A percentile compares a stretch with the other conserved stretches of the same genome.
phyloP scores from a whole-genome alignment of 805 yeast genomes.

The Metschnikowia kunwiensis region DNA sequence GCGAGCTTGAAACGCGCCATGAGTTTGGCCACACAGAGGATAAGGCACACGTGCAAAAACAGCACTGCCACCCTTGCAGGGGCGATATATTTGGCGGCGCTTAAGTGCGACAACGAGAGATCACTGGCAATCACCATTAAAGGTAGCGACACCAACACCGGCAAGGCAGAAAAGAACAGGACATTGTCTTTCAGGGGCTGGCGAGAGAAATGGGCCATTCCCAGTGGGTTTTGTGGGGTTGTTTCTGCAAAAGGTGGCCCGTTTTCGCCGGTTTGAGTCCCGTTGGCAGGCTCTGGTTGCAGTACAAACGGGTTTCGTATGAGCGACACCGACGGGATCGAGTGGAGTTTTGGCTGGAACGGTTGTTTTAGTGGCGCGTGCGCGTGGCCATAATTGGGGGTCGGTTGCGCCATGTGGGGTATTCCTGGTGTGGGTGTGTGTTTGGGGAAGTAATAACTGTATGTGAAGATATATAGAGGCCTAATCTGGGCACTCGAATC shows the following conservation, averaged over 20 bases:
- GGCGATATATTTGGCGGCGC: conserved; percentile 4
- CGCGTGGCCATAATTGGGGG: too few relatives aligned
- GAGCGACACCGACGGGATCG: conserved; percentile 13
- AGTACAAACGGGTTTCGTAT: conserved; percentile 6
- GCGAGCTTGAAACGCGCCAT: conserved; percentile 10
- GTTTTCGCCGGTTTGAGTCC: background rate
- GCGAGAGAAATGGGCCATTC: too few relatives aligned
- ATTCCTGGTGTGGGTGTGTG: too few relatives aligned
- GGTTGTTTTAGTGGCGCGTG: conserved; percentile 8
- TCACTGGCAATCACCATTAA: conserved; percentile 26
- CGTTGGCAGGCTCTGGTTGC: background rate
- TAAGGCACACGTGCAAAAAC: conserved; percentile 23
- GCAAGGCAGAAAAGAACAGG: conserved; percentile 25
- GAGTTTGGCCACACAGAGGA: conserved; percentile 19
- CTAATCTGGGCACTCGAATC: too few relatives aligned
- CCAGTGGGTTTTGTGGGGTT: background rate
- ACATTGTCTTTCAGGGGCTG: conserved; percentile 1
- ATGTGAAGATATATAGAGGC: too few relatives aligned
- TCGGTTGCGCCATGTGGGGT: too few relatives aligned
- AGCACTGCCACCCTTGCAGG: conserved; percentile 14
- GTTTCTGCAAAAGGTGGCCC: background rate
- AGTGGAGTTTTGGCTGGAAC: conserved; percentile 13
- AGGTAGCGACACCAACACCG: conserved; percentile 33
- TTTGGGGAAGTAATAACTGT: too few relatives aligned
- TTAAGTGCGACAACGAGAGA: conserved; percentile 15